Evolutionary conservation across 352 stramenopile species (phyloP), one percentile per base, ranked within the genome.

Genomic region (Aphanomyces euteiches): DNA sequence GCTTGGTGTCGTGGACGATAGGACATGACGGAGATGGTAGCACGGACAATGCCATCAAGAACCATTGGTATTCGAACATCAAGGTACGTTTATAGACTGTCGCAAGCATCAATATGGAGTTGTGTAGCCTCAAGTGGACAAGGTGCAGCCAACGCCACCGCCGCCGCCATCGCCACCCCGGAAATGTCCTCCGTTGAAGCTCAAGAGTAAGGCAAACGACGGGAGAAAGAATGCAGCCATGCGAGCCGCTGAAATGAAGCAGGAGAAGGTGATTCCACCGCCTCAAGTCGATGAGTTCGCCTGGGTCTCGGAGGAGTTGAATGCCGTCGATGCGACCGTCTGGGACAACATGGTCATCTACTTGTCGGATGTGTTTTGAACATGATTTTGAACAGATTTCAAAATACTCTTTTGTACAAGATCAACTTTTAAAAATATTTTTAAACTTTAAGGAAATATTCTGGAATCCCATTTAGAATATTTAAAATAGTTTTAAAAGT

Each of bases 41-140:
- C 4, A 95, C 87, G 1, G 95, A 99, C 73, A 99, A 99, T 57
- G 90, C 90, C 2, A 96, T 99, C 54, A 99, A 99, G 80, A 99
- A 99, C 74, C 88, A 97, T 43, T 98, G 92, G 92, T 83, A 98
- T 59, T 92, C 87, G 73, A 92, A 93, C 71, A 56, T 77, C 1
- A 79, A 81, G 40, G 69, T 79, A 7, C 28, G 28, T 28, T 2
- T 2, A 28, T 28, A 28, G 28, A 28, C 28, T 28, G 28, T 28
- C 28, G 28, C 28, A 28, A 28, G 2, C 28, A 28, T 28, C 28
- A 28, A 28, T 28, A 28, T 28, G 28, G 28, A 28, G 17, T n/a
- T 41, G 54, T 19, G 50, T 58, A 58, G 50, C 50, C 50, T 1
- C 28, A 28, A 28, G 28, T 28, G 28, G 28, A 28, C 28, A 28